Conservation (phyloP, 2,329 filamentous ascomycete species). For the Xylariaceae sp. region DNA sequence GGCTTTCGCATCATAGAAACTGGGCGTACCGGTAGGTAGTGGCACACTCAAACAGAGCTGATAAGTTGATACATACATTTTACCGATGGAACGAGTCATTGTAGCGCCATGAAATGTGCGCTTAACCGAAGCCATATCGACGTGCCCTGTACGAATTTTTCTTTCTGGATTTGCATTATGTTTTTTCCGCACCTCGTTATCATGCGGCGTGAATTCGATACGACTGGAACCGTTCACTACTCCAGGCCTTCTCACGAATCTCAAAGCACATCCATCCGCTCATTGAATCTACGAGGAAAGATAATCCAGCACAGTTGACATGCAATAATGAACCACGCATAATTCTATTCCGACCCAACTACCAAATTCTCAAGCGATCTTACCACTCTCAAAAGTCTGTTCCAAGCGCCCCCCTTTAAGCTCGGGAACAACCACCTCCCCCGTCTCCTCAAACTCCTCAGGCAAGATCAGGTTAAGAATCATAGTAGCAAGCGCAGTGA, state of each 20-base stretch:
- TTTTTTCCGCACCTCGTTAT: too few species aligned
- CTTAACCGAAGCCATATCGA: too few species aligned
- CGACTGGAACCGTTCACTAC: too few species aligned
- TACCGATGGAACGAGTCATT: neutral
- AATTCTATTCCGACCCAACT: neutral
- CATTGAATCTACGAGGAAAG: neutral
- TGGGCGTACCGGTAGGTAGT: too few species aligned
- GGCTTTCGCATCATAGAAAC: neutral
- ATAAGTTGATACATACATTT: neutral
- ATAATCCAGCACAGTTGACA: too few species aligned
- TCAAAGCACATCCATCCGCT: neutral
- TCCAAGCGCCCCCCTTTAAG: too few species aligned
- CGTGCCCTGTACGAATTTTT: too few species aligned
- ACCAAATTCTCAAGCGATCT: slow-evolving; percentile 10
- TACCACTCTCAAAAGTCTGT: slow-evolving; percentile 15
- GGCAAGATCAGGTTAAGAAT: slow-evolving; percentile 69
- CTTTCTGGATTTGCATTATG: too few species aligned
- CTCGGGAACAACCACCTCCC: slow-evolving; percentile 23
- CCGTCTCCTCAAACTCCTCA: slow-evolving; percentile 51
- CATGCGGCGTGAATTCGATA: too few species aligned
- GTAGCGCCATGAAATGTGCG: neutral
- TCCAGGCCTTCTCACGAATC: neutral
- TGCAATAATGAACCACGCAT: neutral
- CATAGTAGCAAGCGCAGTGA: slow-evolving; percentile 69
- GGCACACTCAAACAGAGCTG: neutral